Percentiles rank a stretch among this genome's conserved stretches.
Conservation (phyloP, 2,329 filamentous ascomycete species). For the Gremmenia infestans region DNA sequence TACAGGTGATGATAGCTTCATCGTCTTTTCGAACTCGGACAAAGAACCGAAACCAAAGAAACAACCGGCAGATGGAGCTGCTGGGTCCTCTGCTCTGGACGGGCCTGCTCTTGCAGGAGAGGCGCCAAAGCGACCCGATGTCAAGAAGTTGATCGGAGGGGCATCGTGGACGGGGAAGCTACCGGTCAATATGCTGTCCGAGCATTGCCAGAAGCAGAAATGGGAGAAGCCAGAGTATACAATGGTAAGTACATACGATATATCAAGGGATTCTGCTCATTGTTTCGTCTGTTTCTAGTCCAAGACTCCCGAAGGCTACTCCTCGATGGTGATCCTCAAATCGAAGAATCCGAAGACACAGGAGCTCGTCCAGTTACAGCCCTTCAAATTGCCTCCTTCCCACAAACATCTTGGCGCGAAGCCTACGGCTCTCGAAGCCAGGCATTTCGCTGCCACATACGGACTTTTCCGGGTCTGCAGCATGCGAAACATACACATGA, state of each 20-base stretch:
- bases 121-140: constrained; percentile 46
- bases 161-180: constrained; percentile 97
- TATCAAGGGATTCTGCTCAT: not conserved
- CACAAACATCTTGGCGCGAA: constrained; percentile 73
- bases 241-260: constrained; percentile 48
- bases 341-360: constrained; percentile 76
- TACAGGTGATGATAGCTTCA: constrained; percentile 46
- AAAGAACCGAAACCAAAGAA: constrained; percentile 40
- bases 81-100: constrained; percentile 16
- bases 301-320: constrained; percentile 68
- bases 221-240: constrained; percentile 94
- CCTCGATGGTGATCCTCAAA: constrained; percentile 76
- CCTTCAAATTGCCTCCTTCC: constrained; percentile 73
- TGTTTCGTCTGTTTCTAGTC: constrained; percentile 35
- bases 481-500: constrained; percentile 94
- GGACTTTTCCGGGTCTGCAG: constrained; percentile 87
- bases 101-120: constrained; percentile 28
- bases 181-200: constrained; percentile 85
- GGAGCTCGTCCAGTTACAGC: constrained; percentile 67
- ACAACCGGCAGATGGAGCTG: constrained; percentile 8
- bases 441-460: constrained; percentile 90
- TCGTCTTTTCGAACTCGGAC: constrained; percentile 53
- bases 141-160: constrained; percentile 83
- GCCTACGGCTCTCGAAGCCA: constrained; percentile 80
- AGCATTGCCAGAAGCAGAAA: constrained; percentile 92